Conservation (phyloP, 768 basidiomycete species). For the Boletales sp. region DNA sequence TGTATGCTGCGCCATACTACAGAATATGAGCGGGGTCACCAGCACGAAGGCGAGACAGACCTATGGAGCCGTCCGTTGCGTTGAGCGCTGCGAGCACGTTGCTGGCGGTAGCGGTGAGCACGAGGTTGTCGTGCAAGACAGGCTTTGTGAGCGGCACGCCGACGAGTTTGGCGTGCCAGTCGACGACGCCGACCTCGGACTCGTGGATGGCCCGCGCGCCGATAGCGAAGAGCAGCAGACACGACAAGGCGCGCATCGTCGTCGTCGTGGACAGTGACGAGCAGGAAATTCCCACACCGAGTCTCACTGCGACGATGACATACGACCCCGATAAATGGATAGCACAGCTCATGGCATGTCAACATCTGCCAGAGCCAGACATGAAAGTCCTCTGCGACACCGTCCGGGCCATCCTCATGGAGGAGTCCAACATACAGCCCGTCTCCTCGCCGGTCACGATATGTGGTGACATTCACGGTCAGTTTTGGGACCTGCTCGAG, state of each 20-base stretch:
- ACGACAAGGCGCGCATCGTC: slow-evolving; percentile 17
- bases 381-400: slow-evolving; percentile 93
- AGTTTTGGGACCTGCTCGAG: slow-evolving; percentile 96
- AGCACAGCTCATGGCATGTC: slow-evolving; percentile 79
- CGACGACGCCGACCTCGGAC: slow-evolving; percentile 75
- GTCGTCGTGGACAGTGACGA: background rate
- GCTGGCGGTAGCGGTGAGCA: slow-evolving; percentile 63
- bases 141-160: slow-evolving; percentile 61
- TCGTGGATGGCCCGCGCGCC: slow-evolving; percentile 54
- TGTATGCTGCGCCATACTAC: slow-evolving; percentile 81
- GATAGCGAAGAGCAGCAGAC: slow-evolving; percentile 17
- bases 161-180: slow-evolving; percentile 81
- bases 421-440: slow-evolving; percentile 97
- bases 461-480: slow-evolving; percentile 95
- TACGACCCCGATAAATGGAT: slow-evolving; percentile 80
- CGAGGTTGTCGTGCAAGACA: slow-evolving; percentile 52
- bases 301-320: slow-evolving; percentile 23
- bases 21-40: background rate
- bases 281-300: slow-evolving; percentile 14
- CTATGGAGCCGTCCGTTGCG: slow-evolving; percentile 62
- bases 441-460: slow-evolving; percentile 94
- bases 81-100: slow-evolving; percentile 80
- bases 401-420: slow-evolving; percentile 85
- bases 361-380: slow-evolving; percentile 84
- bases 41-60: slow-evolving; percentile 36